Evolutionary conservation across 2,329 filamentous ascomycete genomes (phyloP), one percentile per base, ranked within the genome.

Genomic region (Aspergillus bombycis): DNA sequence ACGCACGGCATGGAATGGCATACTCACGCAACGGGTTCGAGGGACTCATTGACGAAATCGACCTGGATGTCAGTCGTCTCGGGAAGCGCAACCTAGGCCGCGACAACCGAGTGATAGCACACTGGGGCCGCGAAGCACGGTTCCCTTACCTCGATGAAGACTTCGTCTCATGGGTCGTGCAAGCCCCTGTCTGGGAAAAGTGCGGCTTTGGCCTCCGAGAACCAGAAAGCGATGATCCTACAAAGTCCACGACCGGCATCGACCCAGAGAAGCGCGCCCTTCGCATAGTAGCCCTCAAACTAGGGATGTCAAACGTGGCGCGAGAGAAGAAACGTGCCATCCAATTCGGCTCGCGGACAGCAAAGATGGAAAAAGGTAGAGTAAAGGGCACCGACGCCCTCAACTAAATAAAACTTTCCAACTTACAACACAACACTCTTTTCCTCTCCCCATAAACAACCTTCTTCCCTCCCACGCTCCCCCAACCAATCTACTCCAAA

Each of bases 21-120:
- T 97, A 91, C 74, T 81, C 84, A 8, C 86, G 90, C 9, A 79
- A 81, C 21, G 91, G 92, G 0, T 93, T 92, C 69, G 65, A 79
- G 0, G 92, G 90, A 0, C 85, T 99, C 1, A 80, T 94, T 5
- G 86, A 92, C 1, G 94, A 99, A 78, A 85, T 99, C 6, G 87
- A 91, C 63, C 84, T 98, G 3, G 95, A 99, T 65, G 90, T 98
- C 43, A 83, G 87, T 55, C 88, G 96, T 28, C 86, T 99, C 1
- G 94, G 94, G 1, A 93, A 95, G 78, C 88, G 95, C n/a, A 99
- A 99, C 68, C 85, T 99, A 9, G 96, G 95, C 4, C 89, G 95
- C 11, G 95, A 99, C 73, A 96, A 99, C 78, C 87, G 95, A 28
- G 91, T 94, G 21, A 92, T 97, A 77, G 89, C 92, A 2, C 87